Evolutionary conservation across 164 flowering plant species (phyloP).

Genomic region (Chimonanthus praecox): DNA sequence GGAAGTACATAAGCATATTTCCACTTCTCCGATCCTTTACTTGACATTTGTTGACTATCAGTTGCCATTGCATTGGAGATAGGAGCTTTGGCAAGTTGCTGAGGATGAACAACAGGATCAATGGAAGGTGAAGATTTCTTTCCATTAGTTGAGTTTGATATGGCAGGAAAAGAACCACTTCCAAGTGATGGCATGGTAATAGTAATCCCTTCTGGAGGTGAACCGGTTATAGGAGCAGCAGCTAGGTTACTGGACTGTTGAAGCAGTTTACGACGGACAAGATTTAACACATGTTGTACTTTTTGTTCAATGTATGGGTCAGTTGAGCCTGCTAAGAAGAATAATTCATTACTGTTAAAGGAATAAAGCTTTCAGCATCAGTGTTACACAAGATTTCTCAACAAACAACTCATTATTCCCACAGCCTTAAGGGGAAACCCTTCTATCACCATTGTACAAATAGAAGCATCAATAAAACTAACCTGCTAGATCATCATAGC

Average conservation of each 20-base stretch:
- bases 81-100: neutral
- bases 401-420: neutral
- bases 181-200: constrained; percentile 27
- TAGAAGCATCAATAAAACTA: constrained; percentile 15
- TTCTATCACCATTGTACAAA: neutral
- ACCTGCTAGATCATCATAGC: constrained; percentile 14
- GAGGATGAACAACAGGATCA: neutral
- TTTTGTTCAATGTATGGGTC: constrained; percentile 28
- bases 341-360: constrained; percentile 9
- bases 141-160: constrained; percentile 14
- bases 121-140: constrained; percentile 10
- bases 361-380: neutral
- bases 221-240: constrained; percentile 35
- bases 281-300: constrained; percentile 15
- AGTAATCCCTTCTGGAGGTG: constrained; percentile 19
- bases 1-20: constrained; percentile 34
- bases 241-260: constrained; percentile 36
- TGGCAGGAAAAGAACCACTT: constrained; percentile 59
- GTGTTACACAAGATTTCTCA: neutral
- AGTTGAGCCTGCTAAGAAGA: constrained; percentile 29
- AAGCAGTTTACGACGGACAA: constrained; percentile 53
- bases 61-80: neutral
- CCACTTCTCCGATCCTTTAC: constrained; percentile 27
- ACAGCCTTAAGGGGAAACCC: neutral
- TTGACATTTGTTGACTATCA: constrained; percentile 3